Evolutionary conservation across 2,329 filamentous ascomycete genomes (phyloP).

Genomic region (Atkinsonella hypoxylon): DNA sequence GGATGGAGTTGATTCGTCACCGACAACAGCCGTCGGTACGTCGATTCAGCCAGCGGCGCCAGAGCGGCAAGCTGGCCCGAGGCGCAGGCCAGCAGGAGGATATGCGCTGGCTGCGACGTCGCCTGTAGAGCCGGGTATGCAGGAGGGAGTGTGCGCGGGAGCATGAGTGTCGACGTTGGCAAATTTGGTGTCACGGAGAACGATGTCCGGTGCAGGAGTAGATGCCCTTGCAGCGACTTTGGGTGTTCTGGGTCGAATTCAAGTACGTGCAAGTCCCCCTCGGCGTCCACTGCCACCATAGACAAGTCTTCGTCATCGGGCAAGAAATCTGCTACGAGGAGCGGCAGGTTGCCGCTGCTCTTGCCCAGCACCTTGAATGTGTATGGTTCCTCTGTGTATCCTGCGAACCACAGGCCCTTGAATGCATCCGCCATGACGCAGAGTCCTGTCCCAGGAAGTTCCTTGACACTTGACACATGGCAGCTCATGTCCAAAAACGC

Average conservation of each 20-base stretch:
- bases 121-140: conserved; percentile 15
- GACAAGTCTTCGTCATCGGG: conserved; percentile 75
- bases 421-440: conserved; percentile 81
- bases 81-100: conserved; percentile 58
- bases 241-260: conserved; percentile 95
- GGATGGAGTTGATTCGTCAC: conserved; percentile 70
- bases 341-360: conserved; percentile 63
- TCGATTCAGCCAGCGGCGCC: conserved; percentile 63
- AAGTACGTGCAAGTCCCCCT: conserved; percentile 77
- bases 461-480: conserved; percentile 77
- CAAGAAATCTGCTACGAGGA: conserved; percentile 75
- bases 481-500: conserved; percentile 98
- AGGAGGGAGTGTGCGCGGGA: conserved; percentile 51
- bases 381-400: conserved; percentile 94
- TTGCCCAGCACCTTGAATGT: conserved; percentile 91
- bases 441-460: conserved; percentile 71
- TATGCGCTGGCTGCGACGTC: conserved; percentile 19
- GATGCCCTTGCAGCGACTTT: conserved; percentile 79
- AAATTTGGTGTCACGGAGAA: conserved; percentile 77
- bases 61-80: conserved; percentile 69
- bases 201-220: conserved; percentile 74
- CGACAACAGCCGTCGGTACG: conserved; percentile 74
- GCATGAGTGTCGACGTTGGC: conserved; percentile 60
- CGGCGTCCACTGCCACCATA: conserved; percentile 71
- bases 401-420: conserved; percentile 92